Percentiles rank a stretch among this genome's conserved stretches.
Conservation (phyloP, 306 rosid species). For the Canavalia gladiata region DNA sequence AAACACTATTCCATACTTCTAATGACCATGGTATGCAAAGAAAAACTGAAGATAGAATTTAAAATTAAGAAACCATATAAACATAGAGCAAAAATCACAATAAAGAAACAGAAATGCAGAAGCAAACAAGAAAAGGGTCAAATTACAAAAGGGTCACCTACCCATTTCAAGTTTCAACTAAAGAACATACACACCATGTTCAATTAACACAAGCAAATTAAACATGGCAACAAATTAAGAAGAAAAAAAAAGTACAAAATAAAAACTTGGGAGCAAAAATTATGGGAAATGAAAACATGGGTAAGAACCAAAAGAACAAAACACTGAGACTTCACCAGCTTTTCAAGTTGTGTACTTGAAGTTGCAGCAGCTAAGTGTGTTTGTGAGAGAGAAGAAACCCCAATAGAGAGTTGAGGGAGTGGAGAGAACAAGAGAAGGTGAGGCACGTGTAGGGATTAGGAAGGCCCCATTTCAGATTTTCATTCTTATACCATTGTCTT, state of each 20-base stretch:
- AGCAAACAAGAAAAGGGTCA: conserved; percentile 3
- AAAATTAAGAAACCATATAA: background rate
- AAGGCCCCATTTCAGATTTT: conserved; percentile 5
- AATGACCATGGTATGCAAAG: background rate
- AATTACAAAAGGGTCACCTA: background rate
- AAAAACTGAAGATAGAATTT: background rate
- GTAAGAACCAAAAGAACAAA: conserved; percentile 21
- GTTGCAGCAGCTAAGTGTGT: conserved; percentile 11
- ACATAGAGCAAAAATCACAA: background rate
- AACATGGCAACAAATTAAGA: background rate
- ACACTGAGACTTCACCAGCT: conserved; percentile 16
- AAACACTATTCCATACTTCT: conserved; percentile 6
- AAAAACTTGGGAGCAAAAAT: background rate
- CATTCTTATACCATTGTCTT: background rate
- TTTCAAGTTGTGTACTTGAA: conserved; percentile 37
- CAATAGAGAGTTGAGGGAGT: conserved; percentile 40
- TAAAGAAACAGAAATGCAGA: background rate
- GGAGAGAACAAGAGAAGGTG: conserved; percentile 46
- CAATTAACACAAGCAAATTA: background rate
- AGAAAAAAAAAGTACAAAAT: background rate
- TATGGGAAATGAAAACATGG: conserved; percentile 32
- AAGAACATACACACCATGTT: background rate
- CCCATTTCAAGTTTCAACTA: conserved; percentile 3
- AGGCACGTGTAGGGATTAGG: conserved; percentile 59
- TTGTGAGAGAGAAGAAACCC: conserved; percentile 46